Conservation (phyloP, 768 basidiomycete species). For the Stropharia rugosoannulata region DNA sequence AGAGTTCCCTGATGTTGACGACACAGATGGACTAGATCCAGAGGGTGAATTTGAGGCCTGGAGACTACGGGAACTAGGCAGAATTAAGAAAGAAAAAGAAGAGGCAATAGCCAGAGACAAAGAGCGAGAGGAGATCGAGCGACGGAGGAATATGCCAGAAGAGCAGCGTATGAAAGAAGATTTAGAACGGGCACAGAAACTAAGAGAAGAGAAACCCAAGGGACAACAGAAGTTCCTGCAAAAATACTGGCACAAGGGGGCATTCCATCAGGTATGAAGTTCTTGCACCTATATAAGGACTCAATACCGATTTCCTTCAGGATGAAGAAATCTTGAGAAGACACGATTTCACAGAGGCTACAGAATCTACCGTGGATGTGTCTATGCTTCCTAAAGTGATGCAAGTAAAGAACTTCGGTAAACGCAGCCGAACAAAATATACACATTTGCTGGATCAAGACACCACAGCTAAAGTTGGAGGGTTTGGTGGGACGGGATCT, state of each 20-base stretch:
- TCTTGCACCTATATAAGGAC: not conserved
- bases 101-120: conserved; percentile 77
- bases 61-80: conserved; percentile 89
- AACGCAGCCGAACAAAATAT: conserved; percentile 91
- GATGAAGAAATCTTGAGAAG: conserved; percentile 84
- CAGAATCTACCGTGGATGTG: conserved; percentile 85
- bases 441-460: conserved; percentile 96
- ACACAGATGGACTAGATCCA: conserved; percentile 92
- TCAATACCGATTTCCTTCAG: conserved; percentile 26
- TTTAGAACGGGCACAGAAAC: conserved; percentile 78
- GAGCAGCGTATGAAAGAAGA: conserved; percentile 93
- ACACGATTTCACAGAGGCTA: conserved; percentile 89
- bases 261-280: conserved; percentile 84
- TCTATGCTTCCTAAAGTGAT: conserved; percentile 90
- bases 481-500: conserved; percentile 61
- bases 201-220: conserved; percentile 86
- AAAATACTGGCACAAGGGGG: conserved; percentile 99
- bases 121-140: conserved; percentile 89
- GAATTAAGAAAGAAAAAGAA: conserved; percentile 94
- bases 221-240: conserved; percentile 92
- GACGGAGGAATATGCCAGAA: conserved; percentile 90
- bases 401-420: conserved; percentile 96
- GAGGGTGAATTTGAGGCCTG: conserved; percentile 92
- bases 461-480: conserved; percentile 64
- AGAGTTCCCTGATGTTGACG: conserved; percentile 84